Evolutionary conservation across 2,329 filamentous ascomycete genomes (phyloP), one percentile per base, ranked within the genome.

Genomic region (Claviceps sorghi): DNA sequence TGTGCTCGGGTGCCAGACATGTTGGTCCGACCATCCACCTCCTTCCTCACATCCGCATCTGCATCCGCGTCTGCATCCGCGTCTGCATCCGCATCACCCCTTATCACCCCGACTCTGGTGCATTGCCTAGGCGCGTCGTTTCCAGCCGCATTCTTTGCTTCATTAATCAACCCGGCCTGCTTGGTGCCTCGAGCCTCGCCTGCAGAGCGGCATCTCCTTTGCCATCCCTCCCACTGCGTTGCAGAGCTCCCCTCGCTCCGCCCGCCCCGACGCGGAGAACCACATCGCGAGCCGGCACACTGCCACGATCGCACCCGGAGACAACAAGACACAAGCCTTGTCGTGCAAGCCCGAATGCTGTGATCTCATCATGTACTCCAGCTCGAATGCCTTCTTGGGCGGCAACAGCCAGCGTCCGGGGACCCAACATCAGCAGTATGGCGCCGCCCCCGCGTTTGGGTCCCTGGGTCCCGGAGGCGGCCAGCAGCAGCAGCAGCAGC

Each of bases 301-400:
- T 40, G 17, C n/a, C 40, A 49, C 46, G 41, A 50, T 52, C 42
- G 9, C 34, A 32, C 19, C 49, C 19, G 4, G 29, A 26, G 21
- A 40, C 40, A 34, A 42, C 19, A 32, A 36, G 8, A 38, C 15
- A 36, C 4, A 15, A 11, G 29, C 21, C 36, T 38, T 34, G 38
- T 9, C 45, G 21, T 21, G 4, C 8, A 17, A 40, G 44, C 34
- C 26, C 46, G 32, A 41, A 42, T 38, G 42, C 29, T 30, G 22
- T 21, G 41, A 41, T 47, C 49, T 54, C 58, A 56, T 63, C 70
- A 96, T 96, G 91, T 97, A 88, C 73, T 93, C 88, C 59, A 88
- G 84, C 67, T 86, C 88, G 59, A 94, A 86, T 74, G 83, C 86
- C 58, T 96, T 84, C 69, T 72, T 95, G 63, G 88, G 88, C 69